phyloP scores from a whole-genome alignment of 1,284 basidiomycete species.

The Ceratobasidium theobromae region DNA sequence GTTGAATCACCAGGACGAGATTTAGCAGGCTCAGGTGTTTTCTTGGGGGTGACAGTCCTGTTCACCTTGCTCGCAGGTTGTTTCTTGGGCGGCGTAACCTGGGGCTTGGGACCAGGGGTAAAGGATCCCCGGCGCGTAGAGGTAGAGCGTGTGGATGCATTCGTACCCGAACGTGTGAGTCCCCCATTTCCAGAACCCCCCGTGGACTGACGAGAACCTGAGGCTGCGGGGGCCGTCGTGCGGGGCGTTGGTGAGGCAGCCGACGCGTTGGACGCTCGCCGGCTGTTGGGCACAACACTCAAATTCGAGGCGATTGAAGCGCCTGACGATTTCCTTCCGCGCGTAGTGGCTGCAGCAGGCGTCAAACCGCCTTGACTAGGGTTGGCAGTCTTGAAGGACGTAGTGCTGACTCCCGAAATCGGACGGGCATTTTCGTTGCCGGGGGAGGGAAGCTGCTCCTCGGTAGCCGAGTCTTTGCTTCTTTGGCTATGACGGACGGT shows the following conservation, averaged over 20 bases:
- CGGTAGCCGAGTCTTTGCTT: slow-evolving; percentile 20
- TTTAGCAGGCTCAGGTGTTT: background rate
- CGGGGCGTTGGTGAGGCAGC: slow-evolving; percentile 13
- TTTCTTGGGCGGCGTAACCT: slow-evolving; percentile 22
- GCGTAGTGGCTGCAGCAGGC: slow-evolving; percentile 24
- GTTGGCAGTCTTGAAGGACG: slow-evolving; percentile 56
- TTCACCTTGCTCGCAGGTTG: background rate
- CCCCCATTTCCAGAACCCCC: background rate
- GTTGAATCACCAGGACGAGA: background rate
- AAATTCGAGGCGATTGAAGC: slow-evolving; percentile 42
- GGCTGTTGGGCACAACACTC: background rate
- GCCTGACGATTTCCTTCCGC: slow-evolving; percentile 40
- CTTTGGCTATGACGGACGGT: slow-evolving; percentile 45
- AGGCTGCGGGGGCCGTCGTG: background rate
- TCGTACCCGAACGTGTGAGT: slow-evolving; percentile 8
- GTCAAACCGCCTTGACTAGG: slow-evolving; percentile 42
- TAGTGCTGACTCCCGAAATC: slow-evolving; percentile 24
- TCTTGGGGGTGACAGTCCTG: background rate
- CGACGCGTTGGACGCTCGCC: slow-evolving; percentile 16
- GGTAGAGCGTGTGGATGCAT: background rate
- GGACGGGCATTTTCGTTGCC: slow-evolving; percentile 11
- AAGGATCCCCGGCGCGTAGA: background rate
- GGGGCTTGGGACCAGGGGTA: background rate
- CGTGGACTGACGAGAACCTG: background rate
- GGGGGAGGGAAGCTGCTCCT: background rate